Evolutionary conservation across 176 grass and related monocot genomes (phyloP), one percentile per base, ranked within the genome.

Genomic region (Eleusine coracana): DNA sequence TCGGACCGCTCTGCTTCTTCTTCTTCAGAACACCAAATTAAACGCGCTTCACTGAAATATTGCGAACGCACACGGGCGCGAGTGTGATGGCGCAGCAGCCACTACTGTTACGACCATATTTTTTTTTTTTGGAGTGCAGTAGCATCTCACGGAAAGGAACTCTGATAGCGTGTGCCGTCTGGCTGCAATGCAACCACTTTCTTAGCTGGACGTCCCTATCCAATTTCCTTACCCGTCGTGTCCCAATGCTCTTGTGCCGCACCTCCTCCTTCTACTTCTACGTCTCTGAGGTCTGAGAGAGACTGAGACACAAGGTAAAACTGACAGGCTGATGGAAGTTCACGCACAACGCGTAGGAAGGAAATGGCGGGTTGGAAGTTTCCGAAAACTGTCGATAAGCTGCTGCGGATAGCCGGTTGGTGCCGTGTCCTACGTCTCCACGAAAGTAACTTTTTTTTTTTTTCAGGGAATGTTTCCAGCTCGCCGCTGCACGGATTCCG

Each of bases 401-500:
- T 46, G 44, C 44, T 10, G 44, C 44, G 11, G 11, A 46, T 11
- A 46, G 44, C 44, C 44, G 44, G 44, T 46, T 46, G 37, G 67
- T 44, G 67, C 67, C 38, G 67, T 70, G 67, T 42, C 40, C 67
- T 41, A n/a, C 18, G 38, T 44, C 39, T 70, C 67, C 37, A 70
- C 67, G 67, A 46, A 46, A 46, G 44, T 11, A 10, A 11, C 9
- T 21, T 2, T 11, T 40, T 70, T 11, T 40, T 70, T 42, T 37
- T 10, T 39, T 18, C 34, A 3, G 65, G 34, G 65, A 38, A 58
- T 21, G 18, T n/a, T 20, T 58, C 54, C 54, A 58, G 18, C 54
- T 58, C 54, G 20, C 18, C 17, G 8, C 20, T n/a, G 54, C 20
- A n/a, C 18, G 18, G 51, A 16, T 18, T 18, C 16, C 51, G 54